Base-by-base conservation (phyloP, 495 filamentous ascomycete genomes). In the Trichoderma parareesei region DNA sequence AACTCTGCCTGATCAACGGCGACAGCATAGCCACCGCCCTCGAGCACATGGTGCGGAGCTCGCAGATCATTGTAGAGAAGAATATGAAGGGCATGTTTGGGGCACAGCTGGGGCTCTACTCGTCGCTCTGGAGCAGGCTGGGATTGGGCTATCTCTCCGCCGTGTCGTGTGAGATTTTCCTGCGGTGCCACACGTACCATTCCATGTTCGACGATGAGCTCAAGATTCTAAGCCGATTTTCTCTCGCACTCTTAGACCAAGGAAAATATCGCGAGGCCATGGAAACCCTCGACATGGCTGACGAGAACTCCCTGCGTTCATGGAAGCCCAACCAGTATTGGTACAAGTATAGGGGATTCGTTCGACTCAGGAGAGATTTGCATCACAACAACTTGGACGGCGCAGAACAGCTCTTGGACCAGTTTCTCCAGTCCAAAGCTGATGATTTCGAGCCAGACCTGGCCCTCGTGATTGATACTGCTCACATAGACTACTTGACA, bases 311-410 rank as follows among this genome's bases (percentile, higher is more conserved):
- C 33, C 78, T 92, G n/a, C 85, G 88, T 13, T 86, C 89, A 5
- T 81, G 92, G 64, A 94, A 90, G 72, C 79, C 87, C 14, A 86
- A 88, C 69, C 92, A 96, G 73, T 85, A 89, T 71, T 92, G 92
- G 88, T 79, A 84, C 14, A 84, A 84, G 40, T 92, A 88, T 71
- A 82, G 86, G 4, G 89, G 87, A 1, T 74, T 95, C 9, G 75
- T 96, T 10, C 87, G 89, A 70, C 76, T 95, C 10, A 84, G 82
- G 69, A 81, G 84, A 63, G 85, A 88, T 69, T 81, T 96, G 8
- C 87, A 89, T 67, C 88, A 82, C 41, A 82, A 87, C 63, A 85
- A 93, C 68, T 79, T 88, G 59, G 82, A 85, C 35, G 85, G 87
- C 2, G 88, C 88, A 16, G 84, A 88, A 60, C 72, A 86, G 55